Evolutionary conservation across 768 basidiomycete genomes (phyloP), one percentile per base, ranked within the genome.

Genomic region (Boletus speciosus): DNA sequence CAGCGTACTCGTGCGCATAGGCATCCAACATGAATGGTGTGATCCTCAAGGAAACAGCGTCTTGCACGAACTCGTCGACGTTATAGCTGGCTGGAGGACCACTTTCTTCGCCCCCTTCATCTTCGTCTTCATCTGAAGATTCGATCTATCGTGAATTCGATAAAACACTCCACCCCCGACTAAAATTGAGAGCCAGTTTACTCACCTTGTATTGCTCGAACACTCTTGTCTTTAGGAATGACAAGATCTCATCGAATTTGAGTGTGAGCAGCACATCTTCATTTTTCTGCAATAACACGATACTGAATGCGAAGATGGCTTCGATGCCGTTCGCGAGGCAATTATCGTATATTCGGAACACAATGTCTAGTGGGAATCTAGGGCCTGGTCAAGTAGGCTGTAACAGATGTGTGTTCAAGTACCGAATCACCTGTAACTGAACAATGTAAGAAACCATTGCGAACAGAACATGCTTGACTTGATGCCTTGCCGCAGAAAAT

Each of bases 391-490:
- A 45, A 39, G 16, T 23, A 32, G 31, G 35, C 27, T 14, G 45
- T 3, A 38, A 36, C 2, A 12, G 36, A 49, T 23, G 35, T 15
- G 16, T 32, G 19, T 49, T 31, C 35, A 9, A 29, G 29, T 27
- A 25, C 7, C 6, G 14, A 66, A 80, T 63, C 65, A 88, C 92
- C 92, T 84, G 71, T 96, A 98, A 66, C 92, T 91, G 76, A 98
- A 98, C 68, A 99, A 74, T 0, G 97, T 98, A 67, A 99, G 77
- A 71, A 98, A 98, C 97, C 97, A 99, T 60, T 98, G 97, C 14
- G 92, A 93, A 65, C 93, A 96, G 67, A 89, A 98, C 94, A 99
- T 98, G 73, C 90, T 95, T 43, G 93, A 94, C 70, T 98, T 98
- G 66, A 98, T 76, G 31, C 95, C 96, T 71, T 97, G 90, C 31